A percentile compares a stretch with the other conserved stretches of the same genome.
phyloP scores from a whole-genome alignment of 2,329 filamentous ascomycete genomes.

The Verticillium zaregamsianum region DNA sequence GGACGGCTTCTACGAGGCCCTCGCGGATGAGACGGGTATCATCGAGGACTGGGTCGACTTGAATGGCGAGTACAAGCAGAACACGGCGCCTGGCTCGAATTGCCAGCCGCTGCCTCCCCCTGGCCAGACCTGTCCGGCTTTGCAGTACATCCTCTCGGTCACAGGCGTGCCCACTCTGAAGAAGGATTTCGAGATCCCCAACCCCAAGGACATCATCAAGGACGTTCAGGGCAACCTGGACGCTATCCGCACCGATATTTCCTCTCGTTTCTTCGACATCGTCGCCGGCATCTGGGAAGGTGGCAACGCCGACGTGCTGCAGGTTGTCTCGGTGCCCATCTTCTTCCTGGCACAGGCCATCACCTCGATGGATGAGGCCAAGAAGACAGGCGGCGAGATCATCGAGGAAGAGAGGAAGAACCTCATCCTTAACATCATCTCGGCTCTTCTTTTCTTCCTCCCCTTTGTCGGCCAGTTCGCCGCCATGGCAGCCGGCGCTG shows the following conservation, averaged over 20 bases:
- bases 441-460: conserved; percentile 2
- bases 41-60: background rate
- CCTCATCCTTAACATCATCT: conserved; percentile 3
- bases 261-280: conserved; percentile 1
- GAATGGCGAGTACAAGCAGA: background rate
- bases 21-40: conserved; percentile 1
- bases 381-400: background rate
- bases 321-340: conserved; percentile 2
- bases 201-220: conserved; percentile 7
- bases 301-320: conserved; percentile 1
- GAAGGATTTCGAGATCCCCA: conserved; percentile 1
- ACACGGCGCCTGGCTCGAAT: background rate
- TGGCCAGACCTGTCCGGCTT: background rate
- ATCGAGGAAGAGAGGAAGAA: conserved; percentile 3
- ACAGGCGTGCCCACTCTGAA: background rate
- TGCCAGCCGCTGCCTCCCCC: background rate
- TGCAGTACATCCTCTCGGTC: background rate
- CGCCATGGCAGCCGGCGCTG: background rate
- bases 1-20: background rate
- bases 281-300: conserved; percentile 1
- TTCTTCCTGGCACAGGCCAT: conserved; percentile 3
- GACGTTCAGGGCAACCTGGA: background rate
- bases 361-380: conserved; percentile 1
- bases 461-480: conserved; percentile 3
- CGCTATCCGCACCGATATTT: background rate